Evolutionary conservation across 148 eudicot genomes (phyloP).

Genomic region (Agrostemma githago): DNA sequence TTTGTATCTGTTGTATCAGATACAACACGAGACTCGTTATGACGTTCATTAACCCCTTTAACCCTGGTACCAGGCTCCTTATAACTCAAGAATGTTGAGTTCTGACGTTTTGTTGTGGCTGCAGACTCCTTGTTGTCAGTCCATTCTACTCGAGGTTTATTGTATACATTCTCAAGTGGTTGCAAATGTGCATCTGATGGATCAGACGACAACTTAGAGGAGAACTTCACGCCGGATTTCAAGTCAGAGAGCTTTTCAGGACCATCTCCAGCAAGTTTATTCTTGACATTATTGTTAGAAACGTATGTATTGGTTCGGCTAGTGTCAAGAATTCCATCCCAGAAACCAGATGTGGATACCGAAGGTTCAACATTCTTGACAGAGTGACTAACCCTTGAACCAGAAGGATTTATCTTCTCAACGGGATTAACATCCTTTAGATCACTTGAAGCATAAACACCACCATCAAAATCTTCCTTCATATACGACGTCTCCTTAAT

Average conservation of each 20-base stretch:
- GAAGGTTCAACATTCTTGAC: slow-evolving; percentile 44
- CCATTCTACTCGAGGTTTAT: slow-evolving; percentile 23
- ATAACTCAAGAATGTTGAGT: slow-evolving; percentile 19
- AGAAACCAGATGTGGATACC: slow-evolving; percentile 55
- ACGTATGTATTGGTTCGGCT: slow-evolving; percentile 27
- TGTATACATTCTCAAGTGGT: slow-evolving; percentile 23
- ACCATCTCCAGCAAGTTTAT: slow-evolving; percentile 24
- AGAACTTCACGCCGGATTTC: slow-evolving; percentile 21
- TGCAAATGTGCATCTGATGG: slow-evolving; percentile 19
- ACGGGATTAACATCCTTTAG: slow-evolving; percentile 23
- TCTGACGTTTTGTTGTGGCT: slow-evolving; percentile 21
- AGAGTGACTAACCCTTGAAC: slow-evolving; percentile 33
- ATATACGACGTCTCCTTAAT: slow-evolving; percentile 19
- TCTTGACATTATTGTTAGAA: slow-evolving; percentile 25
- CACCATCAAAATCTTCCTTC: slow-evolving; percentile 20
- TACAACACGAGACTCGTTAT: slow-evolving; percentile 21
- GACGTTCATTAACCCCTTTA: slow-evolving; percentile 12
- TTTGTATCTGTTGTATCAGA: slow-evolving; percentile 15
- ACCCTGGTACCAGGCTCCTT: slow-evolving; percentile 22
- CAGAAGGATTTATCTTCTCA: slow-evolving; percentile 32
- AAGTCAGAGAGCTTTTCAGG: slow-evolving; percentile 21
- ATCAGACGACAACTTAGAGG: slow-evolving; percentile 17
- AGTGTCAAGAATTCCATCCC: slow-evolving; percentile 58
- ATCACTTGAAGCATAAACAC: slow-evolving; percentile 19
- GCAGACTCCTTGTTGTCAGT: slow-evolving; percentile 26